Base-by-base conservation (phyloP, 225 moss, liverwort and hornwort species). In the Neckera pumila region DNA sequence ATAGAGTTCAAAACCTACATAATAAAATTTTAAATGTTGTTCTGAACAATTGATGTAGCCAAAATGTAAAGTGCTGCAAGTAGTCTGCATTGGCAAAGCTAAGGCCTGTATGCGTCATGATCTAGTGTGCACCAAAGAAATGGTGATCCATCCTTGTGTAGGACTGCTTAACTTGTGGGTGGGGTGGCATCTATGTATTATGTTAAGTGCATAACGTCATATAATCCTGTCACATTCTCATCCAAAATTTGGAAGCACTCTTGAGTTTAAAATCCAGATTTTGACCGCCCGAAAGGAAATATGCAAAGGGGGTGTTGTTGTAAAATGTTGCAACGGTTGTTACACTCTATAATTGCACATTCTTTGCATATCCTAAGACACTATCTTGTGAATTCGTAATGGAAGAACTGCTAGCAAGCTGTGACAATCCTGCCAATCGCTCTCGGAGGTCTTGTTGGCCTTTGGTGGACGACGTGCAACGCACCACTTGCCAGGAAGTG, bases 391-490 rank as follows among this genome's bases (percentile, higher is more conserved):
- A 71, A 40, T 42, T 70, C 7, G 14, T 30, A 7, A 80, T 75
- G 85, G 85, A 60, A 91, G 88, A 62, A 4, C 60, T 85, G 28
- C 47, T 91, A 17, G 23, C 38, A 38, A 88, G 47, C 31, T 88
- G 19, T 66, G 63, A 12, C 69, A 9, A 65, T n/a, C 64, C 80
- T 11, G 18, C 4, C 26, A 75, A 66, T 42, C 88, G 85, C 90
- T 88, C 88, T 28, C 49, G 88, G 21, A 75, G 38, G 47, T 59
- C 88, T 60, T 91, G 89, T 42, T 86, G 33, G 87, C 91, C 89
- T 11, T 27, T 89, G 64, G 17, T 28, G 28, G 78, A 14, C 40
- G 89, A 89, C 65, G 23, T 79, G 56, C 8, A 17, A 9, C 38
- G 57, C 27, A 64, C 75, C 17, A 86, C 51, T 30, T 91, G 91